Evolutionary conservation across 2,329 filamentous ascomycete genomes (phyloP).

Genomic region (Exophiala bonariae): DNA sequence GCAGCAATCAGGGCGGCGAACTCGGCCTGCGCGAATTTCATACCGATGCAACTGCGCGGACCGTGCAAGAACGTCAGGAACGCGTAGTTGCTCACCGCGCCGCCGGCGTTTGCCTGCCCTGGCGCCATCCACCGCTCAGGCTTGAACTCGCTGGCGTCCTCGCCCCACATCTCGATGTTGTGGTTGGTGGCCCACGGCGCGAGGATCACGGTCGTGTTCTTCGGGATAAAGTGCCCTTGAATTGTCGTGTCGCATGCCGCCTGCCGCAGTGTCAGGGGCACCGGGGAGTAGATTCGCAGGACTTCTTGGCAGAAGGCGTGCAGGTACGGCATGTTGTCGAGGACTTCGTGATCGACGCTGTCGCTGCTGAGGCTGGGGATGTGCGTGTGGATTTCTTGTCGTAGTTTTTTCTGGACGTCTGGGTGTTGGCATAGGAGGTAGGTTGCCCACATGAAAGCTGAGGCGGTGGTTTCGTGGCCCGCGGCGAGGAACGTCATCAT

Average conservation of each 20-base stretch:
- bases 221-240: constrained; percentile 64
- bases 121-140: constrained; percentile 71
- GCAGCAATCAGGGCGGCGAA: constrained; percentile 79
- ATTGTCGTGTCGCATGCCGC: constrained; percentile 66
- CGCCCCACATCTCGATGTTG: constrained; percentile 70
- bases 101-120: constrained; percentile 58
- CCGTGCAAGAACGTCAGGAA: constrained; percentile 78
- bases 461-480: constrained; percentile 39
- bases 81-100: constrained; percentile 70
- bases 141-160: constrained; percentile 71
- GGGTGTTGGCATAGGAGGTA: constrained; percentile 31
- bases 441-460: constrained; percentile 31
- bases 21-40: constrained; percentile 66
- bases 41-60: constrained; percentile 30
- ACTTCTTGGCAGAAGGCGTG: constrained; percentile 77
- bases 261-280: constrained; percentile 69
- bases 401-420: constrained; percentile 30
- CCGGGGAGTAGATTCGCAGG: constrained; percentile 71
- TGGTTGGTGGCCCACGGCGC: constrained; percentile 69
- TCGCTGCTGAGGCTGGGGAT: constrained; percentile 31
- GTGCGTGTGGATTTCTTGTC: constrained; percentile 30
- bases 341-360: constrained; percentile 36
- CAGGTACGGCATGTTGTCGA: constrained; percentile 76
- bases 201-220: constrained; percentile 69
- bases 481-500: constrained; percentile 88